Conservation (phyloP, 495 filamentous ascomycete genomes). For the Acidomyces sp. region DNA sequence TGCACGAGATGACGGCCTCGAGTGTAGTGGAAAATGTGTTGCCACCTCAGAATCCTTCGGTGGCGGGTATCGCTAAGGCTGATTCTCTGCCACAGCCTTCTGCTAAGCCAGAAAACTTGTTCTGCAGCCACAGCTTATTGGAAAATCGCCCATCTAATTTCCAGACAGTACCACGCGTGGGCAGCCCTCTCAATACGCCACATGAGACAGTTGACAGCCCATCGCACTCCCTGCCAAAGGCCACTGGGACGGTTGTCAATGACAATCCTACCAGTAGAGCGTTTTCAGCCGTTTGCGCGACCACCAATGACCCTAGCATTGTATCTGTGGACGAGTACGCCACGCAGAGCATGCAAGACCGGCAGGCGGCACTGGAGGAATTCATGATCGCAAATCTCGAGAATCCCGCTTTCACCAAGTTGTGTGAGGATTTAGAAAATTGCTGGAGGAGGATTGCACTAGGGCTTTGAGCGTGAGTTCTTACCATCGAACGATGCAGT, state of each 20-base stretch:
- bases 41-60: neutral
- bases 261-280: slow-evolving; percentile 6
- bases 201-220: slow-evolving; percentile 10
- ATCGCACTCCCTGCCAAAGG: slow-evolving; percentile 1
- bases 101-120: too few relatives aligned
- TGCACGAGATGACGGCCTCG: too few relatives aligned
- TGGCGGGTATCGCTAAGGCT: neutral
- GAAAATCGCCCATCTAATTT: too few relatives aligned
- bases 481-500: too few relatives aligned
- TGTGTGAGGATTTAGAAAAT: slow-evolving; percentile 32
- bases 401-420: slow-evolving; percentile 30
- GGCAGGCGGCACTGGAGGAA: slow-evolving; percentile 28
- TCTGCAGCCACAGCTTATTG: too few relatives aligned
- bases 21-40: too few relatives aligned
- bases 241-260: slow-evolving; percentile 14
- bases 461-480: slow-evolving; percentile 22
- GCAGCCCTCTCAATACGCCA: slow-evolving; percentile 14
- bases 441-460: slow-evolving; percentile 33
- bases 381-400: slow-evolving; percentile 32
- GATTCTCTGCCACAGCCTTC: too few relatives aligned
- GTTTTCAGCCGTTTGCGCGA: neutral
- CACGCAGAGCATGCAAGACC: slow-evolving; percentile 24
- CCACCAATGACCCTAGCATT: neutral
- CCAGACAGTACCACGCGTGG: slow-evolving; percentile 1
- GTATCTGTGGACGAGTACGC: slow-evolving; percentile 25